Conservation (phyloP, 495 filamentous ascomycete genomes). For the Xylaria curta region DNA sequence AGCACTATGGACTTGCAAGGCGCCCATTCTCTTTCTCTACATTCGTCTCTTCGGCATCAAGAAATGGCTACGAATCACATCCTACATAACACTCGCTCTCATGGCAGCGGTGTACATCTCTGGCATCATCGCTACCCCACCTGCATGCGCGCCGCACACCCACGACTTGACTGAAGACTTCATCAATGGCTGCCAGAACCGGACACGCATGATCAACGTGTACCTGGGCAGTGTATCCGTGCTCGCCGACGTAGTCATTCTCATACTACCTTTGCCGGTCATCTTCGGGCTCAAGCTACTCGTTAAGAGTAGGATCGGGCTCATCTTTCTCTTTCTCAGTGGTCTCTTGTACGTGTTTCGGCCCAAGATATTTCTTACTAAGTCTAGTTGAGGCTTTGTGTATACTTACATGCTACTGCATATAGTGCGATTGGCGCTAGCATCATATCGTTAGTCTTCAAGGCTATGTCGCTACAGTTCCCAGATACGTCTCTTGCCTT, state of each 20-base stretch:
- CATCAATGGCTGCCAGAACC: conserved; percentile 40
- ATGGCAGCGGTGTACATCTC: conserved; percentile 28
- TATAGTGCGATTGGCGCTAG: conserved; percentile 22
- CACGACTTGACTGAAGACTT: not conserved
- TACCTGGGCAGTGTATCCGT: conserved; percentile 26
- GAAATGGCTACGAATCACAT: conserved; percentile 40
- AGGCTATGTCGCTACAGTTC: not conserved
- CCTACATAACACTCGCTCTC: conserved; percentile 24
- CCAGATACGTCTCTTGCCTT: conserved; percentile 17
- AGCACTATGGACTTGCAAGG: conserved; percentile 25
- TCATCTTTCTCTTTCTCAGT: conserved; percentile 39
- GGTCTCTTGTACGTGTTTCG: conserved; percentile 72
- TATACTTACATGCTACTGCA: not conserved
- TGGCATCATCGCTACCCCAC: conserved; percentile 38
- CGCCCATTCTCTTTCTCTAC: conserved; percentile 38
- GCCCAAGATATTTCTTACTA: conserved; percentile 49
- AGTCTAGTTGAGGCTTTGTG: not conserved
- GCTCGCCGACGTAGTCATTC: conserved; percentile 46
- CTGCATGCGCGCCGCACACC: conserved; percentile 38
- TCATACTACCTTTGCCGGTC: conserved; percentile 46
- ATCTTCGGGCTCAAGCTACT: conserved; percentile 44
- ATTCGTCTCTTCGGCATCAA: conserved; percentile 36
- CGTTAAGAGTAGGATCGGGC: conserved; percentile 38
- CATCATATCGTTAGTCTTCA: conserved; percentile 22
- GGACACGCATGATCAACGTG: conserved; percentile 33